A percentile compares a stretch with the other conserved stretches of the same genome.
Evolutionary conservation across 2,329 filamentous ascomycete species (phyloP).

Genomic region (Colletotrichum shisoi): DNA sequence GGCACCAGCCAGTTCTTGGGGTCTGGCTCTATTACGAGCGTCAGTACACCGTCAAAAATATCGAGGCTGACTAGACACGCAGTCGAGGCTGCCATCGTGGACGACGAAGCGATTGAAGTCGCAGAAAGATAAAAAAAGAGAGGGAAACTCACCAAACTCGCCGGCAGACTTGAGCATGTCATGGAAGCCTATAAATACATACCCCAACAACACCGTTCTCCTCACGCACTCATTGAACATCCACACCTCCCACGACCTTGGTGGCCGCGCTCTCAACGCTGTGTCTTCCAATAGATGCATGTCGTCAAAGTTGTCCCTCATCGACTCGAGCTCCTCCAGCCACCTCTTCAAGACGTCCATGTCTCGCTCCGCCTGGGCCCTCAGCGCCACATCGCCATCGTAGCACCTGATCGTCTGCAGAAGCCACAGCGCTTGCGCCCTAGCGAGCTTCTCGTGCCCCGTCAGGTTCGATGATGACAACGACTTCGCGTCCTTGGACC

Average conservation of each 20-base stretch:
- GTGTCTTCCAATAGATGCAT: constrained; percentile 41
- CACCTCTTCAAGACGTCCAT: constrained; percentile 49
- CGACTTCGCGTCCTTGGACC: neutral
- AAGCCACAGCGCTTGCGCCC: constrained; percentile 54
- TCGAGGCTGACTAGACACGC: neutral
- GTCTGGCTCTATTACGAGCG: constrained; percentile 3
- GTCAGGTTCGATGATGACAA: constrained; percentile 38
- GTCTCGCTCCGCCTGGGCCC: constrained; percentile 54
- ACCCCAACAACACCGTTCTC: constrained; percentile 50
- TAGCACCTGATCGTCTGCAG: constrained; percentile 55
- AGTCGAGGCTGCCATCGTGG: neutral
- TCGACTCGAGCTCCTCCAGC: constrained; percentile 48
- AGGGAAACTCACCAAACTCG: constrained; percentile 37
- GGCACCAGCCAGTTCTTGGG: constrained; percentile 39
- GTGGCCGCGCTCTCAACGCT: constrained; percentile 47
- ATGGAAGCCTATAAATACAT: constrained; percentile 48
- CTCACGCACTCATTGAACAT: constrained; percentile 54
- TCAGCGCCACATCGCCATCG: constrained; percentile 54
- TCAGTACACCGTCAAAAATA: neutral
- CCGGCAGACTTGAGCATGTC: constrained; percentile 47
- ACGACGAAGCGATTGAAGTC: constrained; percentile 15
- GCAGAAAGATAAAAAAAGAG: neutral
- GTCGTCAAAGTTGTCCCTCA: constrained; percentile 49
- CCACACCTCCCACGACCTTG: constrained; percentile 58
- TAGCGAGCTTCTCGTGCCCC: constrained; percentile 52